A percentile compares a stretch with the other conserved stretches of the same genome.
These are phyloP conservation scores for Agaricus bisporus DNA, from an alignment of 768 basidiomycete genomes.

Conservation along the genomic window DNA sequence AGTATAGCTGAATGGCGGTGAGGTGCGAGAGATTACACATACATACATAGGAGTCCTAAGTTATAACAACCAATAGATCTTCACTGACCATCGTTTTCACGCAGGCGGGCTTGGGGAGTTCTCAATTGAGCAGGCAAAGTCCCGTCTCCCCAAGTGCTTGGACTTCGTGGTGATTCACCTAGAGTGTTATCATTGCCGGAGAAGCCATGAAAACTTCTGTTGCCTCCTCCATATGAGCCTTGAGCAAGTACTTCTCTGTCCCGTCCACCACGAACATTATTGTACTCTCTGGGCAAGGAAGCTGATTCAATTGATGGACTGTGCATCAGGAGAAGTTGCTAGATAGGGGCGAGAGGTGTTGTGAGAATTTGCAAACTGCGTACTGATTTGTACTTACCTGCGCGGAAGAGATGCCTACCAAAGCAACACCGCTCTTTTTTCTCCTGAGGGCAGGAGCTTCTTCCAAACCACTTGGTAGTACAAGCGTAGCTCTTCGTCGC, in stretches of 20 bases:
- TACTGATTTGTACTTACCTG: conserved; percentile 37
- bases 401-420: conserved; percentile 70
- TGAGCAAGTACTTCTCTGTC: conserved; percentile 27
- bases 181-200: conserved; percentile 24
- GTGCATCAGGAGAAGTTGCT: conserved; percentile 63
- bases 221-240: conserved; percentile 25
- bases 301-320: conserved; percentile 51
- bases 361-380: background rate
- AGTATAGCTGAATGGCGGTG: background rate
- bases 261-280: conserved; percentile 23
- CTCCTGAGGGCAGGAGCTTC: conserved; percentile 42
- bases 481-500: conserved; percentile 37
- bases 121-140: conserved; percentile 18
- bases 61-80: no score
- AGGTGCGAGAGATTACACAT: background rate
- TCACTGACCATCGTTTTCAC: background rate
- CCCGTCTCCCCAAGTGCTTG: conserved; percentile 18
- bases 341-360: conserved; percentile 3
- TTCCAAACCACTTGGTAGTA: conserved; percentile 39
- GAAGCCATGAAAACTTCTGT: conserved; percentile 36
- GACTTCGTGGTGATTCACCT: conserved; percentile 14
- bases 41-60: background rate
- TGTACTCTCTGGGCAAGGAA: conserved; percentile 13
- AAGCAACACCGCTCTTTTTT: conserved; percentile 50
- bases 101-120: conserved; percentile 2